Conservation (phyloP, 768 basidiomycete species). For the Boletus tomentosulus region DNA sequence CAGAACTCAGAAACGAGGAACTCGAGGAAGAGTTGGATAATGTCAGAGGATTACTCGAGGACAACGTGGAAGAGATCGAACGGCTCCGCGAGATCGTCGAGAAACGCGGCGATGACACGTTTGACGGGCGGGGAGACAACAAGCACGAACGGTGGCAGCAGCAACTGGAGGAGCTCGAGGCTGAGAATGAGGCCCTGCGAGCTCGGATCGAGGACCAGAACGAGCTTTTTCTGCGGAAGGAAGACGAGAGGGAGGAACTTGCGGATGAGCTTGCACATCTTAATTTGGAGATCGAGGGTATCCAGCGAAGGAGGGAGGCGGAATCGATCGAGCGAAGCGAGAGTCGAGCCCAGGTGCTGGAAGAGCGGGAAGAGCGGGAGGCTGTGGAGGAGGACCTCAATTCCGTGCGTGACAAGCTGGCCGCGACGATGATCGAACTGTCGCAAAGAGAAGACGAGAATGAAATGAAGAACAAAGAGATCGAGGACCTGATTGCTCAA, state of each 20-base stretch:
- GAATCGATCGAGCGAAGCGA: slow-evolving; percentile 67
- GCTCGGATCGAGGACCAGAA: slow-evolving; percentile 54
- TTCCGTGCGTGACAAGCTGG: slow-evolving; percentile 68
- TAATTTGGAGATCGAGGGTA: slow-evolving; percentile 61
- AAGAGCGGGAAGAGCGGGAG: slow-evolving; percentile 71
- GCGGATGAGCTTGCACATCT: slow-evolving; percentile 62
- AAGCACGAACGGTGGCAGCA: slow-evolving; percentile 43
- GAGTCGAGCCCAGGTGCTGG: slow-evolving; percentile 65
- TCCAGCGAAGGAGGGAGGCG: slow-evolving; percentile 57
- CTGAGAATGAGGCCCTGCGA: slow-evolving; percentile 59
- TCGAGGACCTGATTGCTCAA: slow-evolving; percentile 73
- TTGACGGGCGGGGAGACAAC: slow-evolving; percentile 38
- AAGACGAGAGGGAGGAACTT: slow-evolving; percentile 73
- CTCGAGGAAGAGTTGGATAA: slow-evolving; percentile 73
- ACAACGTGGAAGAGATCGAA: slow-evolving; percentile 82
- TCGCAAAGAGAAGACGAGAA: slow-evolving; percentile 87
- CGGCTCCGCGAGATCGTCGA: slow-evolving; percentile 67
- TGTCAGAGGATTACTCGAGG: slow-evolving; percentile 64
- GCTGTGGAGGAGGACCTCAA: slow-evolving; percentile 78
- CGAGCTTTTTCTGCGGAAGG: slow-evolving; percentile 49
- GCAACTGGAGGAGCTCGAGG: slow-evolving; percentile 55
- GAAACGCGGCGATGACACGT: slow-evolving; percentile 42
- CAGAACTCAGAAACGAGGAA: slow-evolving; percentile 59
- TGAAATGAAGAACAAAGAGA: slow-evolving; percentile 71
- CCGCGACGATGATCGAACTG: slow-evolving; percentile 76